phyloP scores from a whole-genome alignment of 495 filamentous ascomycete genomes.

The Sabuloglossum arenarium region DNA sequence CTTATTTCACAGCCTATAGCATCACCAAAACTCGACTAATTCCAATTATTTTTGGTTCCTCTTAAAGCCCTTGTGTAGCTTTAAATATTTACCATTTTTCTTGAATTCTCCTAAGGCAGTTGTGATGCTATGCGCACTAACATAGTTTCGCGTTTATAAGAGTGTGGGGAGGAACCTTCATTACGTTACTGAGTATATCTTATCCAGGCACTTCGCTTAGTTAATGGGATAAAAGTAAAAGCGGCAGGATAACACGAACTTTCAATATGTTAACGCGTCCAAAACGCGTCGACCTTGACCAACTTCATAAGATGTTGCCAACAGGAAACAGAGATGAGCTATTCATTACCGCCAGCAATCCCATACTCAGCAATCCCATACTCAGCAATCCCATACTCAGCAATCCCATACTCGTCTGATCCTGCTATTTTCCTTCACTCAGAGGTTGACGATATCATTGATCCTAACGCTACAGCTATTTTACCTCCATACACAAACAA shows the following conservation, averaged over 20 bases:
- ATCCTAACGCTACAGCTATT: not conserved
- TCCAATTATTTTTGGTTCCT: too few relatives aligned
- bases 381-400: not conserved
- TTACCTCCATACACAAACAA: conserved; percentile 5
- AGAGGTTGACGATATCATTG: not conserved
- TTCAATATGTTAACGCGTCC: not conserved
- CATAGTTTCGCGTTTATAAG: too few relatives aligned
- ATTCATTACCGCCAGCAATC: conserved; percentile 1
- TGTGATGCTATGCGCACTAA: too few relatives aligned
- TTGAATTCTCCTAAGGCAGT: too few relatives aligned
- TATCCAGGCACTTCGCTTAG: too few relatives aligned
- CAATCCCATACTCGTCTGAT: not conserved
- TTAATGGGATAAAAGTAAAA: not conserved
- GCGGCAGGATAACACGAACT: not conserved
- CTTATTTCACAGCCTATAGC: too few relatives aligned
- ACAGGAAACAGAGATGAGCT: not conserved
- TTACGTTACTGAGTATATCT: too few relatives aligned
- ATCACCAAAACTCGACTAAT: too few relatives aligned
- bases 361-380: too few relatives aligned
- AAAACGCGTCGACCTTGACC: not conserved
- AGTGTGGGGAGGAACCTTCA: too few relatives aligned
- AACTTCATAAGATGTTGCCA: not conserved
- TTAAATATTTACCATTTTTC: too few relatives aligned
- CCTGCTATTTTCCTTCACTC: conserved; percentile 4
- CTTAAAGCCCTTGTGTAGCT: too few relatives aligned